Percentiles rank a stretch among this genome's conserved stretches.
Evolutionary conservation across 108 stramenopile genomes (phyloP).

Genomic region (Fragilariopsis cylindrus): DNA sequence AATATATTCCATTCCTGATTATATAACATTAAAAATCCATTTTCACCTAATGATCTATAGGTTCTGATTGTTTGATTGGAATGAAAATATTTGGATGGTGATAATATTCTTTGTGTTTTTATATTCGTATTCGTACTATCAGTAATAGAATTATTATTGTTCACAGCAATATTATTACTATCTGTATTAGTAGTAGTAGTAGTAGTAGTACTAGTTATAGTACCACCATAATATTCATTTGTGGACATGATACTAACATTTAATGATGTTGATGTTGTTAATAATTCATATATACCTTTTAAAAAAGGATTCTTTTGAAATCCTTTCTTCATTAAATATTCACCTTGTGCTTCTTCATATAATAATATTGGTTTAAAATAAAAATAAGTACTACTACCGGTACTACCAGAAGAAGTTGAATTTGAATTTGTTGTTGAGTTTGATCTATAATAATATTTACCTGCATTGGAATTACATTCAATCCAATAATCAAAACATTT

Average conservation of each 20-base stretch:
- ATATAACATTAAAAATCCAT: neutral
- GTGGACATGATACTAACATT: neutral
- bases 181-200: neutral
- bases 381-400: neutral
- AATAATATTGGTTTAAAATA: neutral
- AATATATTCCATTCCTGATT: neutral
- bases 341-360: neutral
- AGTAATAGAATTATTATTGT: neutral
- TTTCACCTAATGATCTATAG: neutral
- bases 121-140: neutral
- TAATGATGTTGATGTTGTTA: neutral
- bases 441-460: neutral
- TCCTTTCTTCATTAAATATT: neutral
- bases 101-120: neutral
- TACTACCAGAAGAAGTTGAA: neutral
- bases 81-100: neutral
- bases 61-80: neutral
- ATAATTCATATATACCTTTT: neutral
- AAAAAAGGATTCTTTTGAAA: neutral
- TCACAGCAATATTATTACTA: neutral
- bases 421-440: neutral
- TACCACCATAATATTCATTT: neutral
- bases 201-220: neutral
- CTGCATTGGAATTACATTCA: neutral
- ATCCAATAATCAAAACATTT: constrained; percentile 14